Evolutionary conservation across 768 basidiomycete species (phyloP).

Genomic region (Mycena kentingensis): DNA sequence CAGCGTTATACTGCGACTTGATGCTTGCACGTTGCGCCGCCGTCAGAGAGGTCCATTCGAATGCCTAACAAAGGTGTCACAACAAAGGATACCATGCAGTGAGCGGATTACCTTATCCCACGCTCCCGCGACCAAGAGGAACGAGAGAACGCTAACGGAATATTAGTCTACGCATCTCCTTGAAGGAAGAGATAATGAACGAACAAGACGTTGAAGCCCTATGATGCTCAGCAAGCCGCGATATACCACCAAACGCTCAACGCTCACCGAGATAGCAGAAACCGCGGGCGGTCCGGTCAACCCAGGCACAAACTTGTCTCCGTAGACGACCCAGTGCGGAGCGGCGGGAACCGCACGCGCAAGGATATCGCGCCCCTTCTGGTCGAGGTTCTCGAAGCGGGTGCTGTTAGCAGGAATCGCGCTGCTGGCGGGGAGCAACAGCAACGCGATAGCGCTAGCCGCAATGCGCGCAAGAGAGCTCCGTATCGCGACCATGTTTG

Average conservation of each 20-base stretch:
- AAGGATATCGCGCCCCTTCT: constrained; percentile 34
- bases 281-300: constrained; percentile 50
- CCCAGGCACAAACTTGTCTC: constrained; percentile 45
- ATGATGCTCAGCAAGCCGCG: not conserved
- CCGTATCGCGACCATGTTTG: not conserved
- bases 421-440: constrained; percentile 2
- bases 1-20: constrained; percentile 55
- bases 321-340: constrained; percentile 53
- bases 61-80: constrained; percentile 35
- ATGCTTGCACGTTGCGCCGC: constrained; percentile 47
- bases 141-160: constrained; percentile 47
- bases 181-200: constrained; percentile 5
- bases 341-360: constrained; percentile 44
- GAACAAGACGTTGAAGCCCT: constrained; percentile 65
- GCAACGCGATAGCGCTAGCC: not conserved
- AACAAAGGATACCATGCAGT: not conserved
- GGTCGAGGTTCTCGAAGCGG: constrained; percentile 30
- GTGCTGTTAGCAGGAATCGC: constrained; percentile 25
- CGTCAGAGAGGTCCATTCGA: constrained; percentile 54
- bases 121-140: constrained; percentile 56
- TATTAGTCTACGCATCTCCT: constrained; percentile 3
- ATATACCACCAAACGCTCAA: not conserved
- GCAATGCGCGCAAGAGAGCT: not conserved
- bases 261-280: constrained; percentile 44
- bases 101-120: constrained; percentile 50